phyloP scores from a whole-genome alignment of 2,329 filamentous ascomycete genomes.

The Talaromyces atroroseus region DNA sequence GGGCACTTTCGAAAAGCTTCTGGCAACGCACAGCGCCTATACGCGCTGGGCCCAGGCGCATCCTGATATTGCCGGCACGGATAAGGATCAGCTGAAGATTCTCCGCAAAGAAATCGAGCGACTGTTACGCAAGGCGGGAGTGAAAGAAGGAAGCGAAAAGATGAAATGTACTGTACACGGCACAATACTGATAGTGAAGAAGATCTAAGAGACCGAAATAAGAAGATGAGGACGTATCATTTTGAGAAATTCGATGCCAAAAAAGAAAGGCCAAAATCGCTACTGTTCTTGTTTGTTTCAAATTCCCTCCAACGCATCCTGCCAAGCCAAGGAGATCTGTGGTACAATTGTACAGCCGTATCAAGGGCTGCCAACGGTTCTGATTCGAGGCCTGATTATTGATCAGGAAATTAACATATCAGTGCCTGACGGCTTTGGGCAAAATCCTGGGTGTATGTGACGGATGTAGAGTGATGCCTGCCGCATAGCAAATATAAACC shows the following conservation, averaged over 20 bases:
- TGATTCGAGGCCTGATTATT: not conserved
- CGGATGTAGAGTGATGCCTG: constrained; percentile 16
- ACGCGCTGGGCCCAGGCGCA: constrained; percentile 38
- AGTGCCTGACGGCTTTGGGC: constrained; percentile 7
- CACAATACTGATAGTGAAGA: constrained; percentile 18
- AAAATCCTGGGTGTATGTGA: constrained; percentile 10
- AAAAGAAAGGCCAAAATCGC: too few species aligned
- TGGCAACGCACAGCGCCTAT: constrained; percentile 35
- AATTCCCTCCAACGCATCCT: not conserved
- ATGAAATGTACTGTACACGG: constrained; percentile 18
- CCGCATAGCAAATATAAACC: constrained; percentile 11
- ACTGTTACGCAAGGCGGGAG: constrained; percentile 21
- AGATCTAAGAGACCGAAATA: not conserved
- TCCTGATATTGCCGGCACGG: constrained; percentile 30
- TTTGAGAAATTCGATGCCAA: too few species aligned
- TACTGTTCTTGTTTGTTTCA: not conserved
- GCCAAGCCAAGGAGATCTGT: not conserved
- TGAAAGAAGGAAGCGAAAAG: constrained; percentile 20
- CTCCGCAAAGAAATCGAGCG: constrained; percentile 20
- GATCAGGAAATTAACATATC: not conserved
- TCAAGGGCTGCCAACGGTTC: not conserved
- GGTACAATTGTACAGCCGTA: not conserved
- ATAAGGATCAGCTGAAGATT: constrained; percentile 31
- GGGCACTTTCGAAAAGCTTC: constrained; percentile 19
- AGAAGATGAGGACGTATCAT: too few species aligned